Evolutionary conservation across 371 early-diverging fungal genomes (phyloP).

Genomic region (Rhizopus stolonifer): DNA sequence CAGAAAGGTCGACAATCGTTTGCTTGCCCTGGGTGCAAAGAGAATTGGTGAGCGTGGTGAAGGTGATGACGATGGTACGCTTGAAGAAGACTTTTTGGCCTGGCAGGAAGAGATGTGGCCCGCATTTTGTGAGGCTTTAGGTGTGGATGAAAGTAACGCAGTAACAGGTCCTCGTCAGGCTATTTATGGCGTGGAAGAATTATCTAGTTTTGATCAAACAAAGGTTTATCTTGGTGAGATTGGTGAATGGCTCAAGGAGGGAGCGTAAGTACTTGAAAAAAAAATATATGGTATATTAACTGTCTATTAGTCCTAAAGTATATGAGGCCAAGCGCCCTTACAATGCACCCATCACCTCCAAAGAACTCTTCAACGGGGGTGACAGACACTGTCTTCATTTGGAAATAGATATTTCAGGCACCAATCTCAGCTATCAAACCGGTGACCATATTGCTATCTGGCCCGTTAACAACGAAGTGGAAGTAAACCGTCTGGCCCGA

Average conservation of each 20-base stretch:
- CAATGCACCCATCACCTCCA: constrained; percentile 63
- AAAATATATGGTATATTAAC: not conserved
- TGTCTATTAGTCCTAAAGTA: constrained; percentile 26
- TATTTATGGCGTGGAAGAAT: constrained; percentile 42
- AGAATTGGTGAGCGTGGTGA: constrained; percentile 83
- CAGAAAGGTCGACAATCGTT: constrained; percentile 62
- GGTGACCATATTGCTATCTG: constrained; percentile 96
- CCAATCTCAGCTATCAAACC: constrained; percentile 81
- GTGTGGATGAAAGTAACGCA: constrained; percentile 59
- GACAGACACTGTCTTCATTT: constrained; percentile 90
- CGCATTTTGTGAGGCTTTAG: constrained; percentile 71
- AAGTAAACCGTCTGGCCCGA: constrained; percentile 67
- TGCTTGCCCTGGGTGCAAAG: constrained; percentile 73
- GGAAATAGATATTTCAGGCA: constrained; percentile 83
- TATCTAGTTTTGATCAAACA: constrained; percentile 34
- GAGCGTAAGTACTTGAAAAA: constrained; percentile 29
- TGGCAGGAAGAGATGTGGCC: constrained; percentile 91
- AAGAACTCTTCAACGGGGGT: constrained; percentile 62
- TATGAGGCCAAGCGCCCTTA: constrained; percentile 86
- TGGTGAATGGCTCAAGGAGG: constrained; percentile 43
- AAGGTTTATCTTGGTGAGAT: constrained; percentile 64
- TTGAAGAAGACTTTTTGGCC: constrained; percentile 93
- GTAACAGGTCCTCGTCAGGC: constrained; percentile 40
- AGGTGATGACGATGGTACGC: constrained; percentile 94
- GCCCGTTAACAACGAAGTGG: constrained; percentile 81